Percentiles rank a stretch among this genome's conserved stretches.
Evolutionary conservation across 768 basidiomycete genomes (phyloP).

Genomic region (Amanita brunnescens): DNA sequence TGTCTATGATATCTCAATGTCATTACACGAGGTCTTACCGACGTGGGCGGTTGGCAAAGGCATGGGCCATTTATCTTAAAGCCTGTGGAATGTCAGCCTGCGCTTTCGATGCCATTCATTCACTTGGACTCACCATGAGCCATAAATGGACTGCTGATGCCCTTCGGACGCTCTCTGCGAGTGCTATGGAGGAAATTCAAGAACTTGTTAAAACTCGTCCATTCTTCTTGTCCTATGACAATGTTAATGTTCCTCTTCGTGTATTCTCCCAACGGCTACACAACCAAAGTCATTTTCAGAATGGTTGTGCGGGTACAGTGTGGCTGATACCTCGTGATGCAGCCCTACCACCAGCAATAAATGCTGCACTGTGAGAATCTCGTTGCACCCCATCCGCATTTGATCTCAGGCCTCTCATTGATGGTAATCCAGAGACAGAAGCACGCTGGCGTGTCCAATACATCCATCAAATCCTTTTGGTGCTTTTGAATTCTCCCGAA

Average conservation of each 20-base stretch:
- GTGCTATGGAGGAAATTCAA: constrained; percentile 12
- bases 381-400: too few species aligned
- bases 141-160: constrained; percentile 26
- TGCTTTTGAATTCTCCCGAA: too few species aligned
- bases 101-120: constrained; percentile 27
- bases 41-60: constrained; percentile 19
- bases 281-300: constrained; percentile 26
- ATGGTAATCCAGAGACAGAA: too few species aligned
- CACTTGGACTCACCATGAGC: constrained; percentile 31
- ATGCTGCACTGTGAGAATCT: too few species aligned
- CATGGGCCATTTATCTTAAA: constrained; percentile 28
- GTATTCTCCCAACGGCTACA: constrained; percentile 29
- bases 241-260: constrained; percentile 26
- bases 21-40: constrained; percentile 20
- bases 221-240: constrained; percentile 28
- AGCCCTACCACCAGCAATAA: constrained; percentile 1
- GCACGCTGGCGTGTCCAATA: too few species aligned
- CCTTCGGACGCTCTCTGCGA: constrained; percentile 17
- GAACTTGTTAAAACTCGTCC: constrained; percentile 10
- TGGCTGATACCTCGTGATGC: constrained; percentile 21
- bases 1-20: constrained; percentile 17
- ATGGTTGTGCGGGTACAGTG: constrained; percentile 26
- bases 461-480: too few species aligned
- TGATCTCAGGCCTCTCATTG: too few species aligned
- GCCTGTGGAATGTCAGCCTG: constrained; percentile 27